phyloP scores from a whole-genome alignment of 2,329 filamentous ascomycete species.

The Pestalotiopsis sp. region DNA sequence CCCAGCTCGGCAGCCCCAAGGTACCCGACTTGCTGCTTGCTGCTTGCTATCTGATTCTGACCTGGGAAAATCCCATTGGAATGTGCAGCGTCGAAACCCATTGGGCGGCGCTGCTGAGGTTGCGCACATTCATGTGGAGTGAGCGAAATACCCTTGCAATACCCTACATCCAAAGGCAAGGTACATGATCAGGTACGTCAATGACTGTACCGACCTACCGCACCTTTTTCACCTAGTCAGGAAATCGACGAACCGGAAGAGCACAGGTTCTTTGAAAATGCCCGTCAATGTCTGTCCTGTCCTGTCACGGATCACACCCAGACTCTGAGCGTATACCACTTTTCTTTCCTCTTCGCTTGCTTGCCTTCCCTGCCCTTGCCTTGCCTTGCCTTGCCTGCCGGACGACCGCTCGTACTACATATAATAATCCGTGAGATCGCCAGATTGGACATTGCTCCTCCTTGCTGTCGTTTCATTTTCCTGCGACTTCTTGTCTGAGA shows the following conservation, averaged over 20 bases:
- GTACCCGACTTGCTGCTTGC: background rate
- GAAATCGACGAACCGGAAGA: background rate
- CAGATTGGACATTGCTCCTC: background rate
- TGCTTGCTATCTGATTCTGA: too few relatives aligned
- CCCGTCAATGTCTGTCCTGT: background rate
- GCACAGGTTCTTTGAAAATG: too few relatives aligned
- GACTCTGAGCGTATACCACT: background rate
- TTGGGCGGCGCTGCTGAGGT: too few relatives aligned
- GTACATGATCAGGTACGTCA: background rate
- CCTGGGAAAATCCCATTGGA: too few relatives aligned
- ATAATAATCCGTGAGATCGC: background rate
- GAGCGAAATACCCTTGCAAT: background rate
- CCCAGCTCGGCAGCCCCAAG: background rate
- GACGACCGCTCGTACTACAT: background rate
- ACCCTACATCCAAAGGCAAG: background rate
- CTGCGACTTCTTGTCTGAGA: background rate
- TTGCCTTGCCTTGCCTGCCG: background rate
- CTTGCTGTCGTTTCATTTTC: background rate
- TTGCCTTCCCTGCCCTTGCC: background rate
- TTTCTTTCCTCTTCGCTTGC: background rate
- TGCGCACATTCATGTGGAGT: background rate
- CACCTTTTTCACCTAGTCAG: background rate
- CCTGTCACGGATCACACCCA: background rate
- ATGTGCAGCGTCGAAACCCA: too few relatives aligned
- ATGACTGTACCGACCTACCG: background rate